Evolutionary conservation across 371 early-diverging fungal genomes (phyloP).

Genomic region (Sporodiniella umbellata): DNA sequence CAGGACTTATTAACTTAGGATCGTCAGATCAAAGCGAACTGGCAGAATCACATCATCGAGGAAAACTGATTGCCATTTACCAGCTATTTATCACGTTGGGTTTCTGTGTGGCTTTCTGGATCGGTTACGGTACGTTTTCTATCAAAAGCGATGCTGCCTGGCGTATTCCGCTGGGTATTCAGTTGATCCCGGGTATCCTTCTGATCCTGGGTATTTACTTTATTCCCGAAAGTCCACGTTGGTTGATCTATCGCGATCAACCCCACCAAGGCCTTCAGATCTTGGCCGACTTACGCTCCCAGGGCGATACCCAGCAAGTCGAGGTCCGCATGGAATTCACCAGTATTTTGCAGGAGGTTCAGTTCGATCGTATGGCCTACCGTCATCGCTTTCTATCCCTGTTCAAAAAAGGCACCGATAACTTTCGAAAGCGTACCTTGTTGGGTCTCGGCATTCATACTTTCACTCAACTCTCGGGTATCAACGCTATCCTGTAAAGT

Average conservation of each 20-base stretch:
- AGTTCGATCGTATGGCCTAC: conserved; percentile 72
- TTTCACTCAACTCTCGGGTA: conserved; percentile 77
- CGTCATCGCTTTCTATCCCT: conserved; percentile 53
- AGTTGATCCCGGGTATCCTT: conserved; percentile 68
- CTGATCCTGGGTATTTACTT: conserved; percentile 61
- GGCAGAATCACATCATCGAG: conserved; percentile 78
- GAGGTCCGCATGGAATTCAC: conserved; percentile 55
- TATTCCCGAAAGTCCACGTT: conserved; percentile 86
- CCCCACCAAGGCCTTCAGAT: conserved; percentile 68
- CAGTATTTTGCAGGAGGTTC: conserved; percentile 70
- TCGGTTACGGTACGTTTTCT: conserved; percentile 29
- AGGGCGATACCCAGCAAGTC: conserved; percentile 6
- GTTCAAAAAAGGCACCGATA: conserved; percentile 49
- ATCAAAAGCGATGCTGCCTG: conserved; percentile 35
- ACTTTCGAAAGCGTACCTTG: conserved; percentile 53
- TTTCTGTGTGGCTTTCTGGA: conserved; percentile 43
- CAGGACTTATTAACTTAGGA: no score
- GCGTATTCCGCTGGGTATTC: conserved; percentile 71
- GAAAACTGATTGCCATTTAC: conserved; percentile 85
- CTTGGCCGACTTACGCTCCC: conserved; percentile 65
- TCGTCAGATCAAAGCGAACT: conserved; percentile 93
- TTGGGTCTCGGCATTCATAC: conserved; percentile 73
- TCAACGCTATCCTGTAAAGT: conserved; percentile 74
- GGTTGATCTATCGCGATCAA: conserved; percentile 69
- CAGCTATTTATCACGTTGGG: conserved; percentile 85